Percentiles rank a stretch among this genome's conserved stretches.
Evolutionary conservation across 139 green algal species (phyloP).

Genomic region (Trebouxia sp.): DNA sequence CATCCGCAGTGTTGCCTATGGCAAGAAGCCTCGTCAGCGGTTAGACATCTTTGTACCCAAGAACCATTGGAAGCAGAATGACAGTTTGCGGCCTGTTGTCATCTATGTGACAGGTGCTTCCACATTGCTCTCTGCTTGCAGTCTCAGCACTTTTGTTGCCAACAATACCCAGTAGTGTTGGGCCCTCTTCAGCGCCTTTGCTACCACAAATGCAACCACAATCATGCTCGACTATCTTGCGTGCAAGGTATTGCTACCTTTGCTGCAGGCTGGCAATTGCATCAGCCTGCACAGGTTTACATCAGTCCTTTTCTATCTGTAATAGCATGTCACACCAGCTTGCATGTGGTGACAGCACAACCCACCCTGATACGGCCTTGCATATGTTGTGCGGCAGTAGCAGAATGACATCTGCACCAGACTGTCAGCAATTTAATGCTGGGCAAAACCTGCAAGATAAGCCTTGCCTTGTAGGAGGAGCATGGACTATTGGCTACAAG

Average conservation of each 20-base stretch:
- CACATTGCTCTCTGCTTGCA: neutral
- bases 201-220: too few relatives aligned
- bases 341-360: too few relatives aligned
- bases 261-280: neutral
- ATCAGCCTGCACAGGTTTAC: neutral
- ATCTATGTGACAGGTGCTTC: conserved; percentile 85
- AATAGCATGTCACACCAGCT: too few relatives aligned
- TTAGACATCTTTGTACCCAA: conserved; percentile 84
- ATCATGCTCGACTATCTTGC: too few relatives aligned
- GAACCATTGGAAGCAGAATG: conserved; percentile 24
- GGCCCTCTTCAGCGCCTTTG: too few relatives aligned
- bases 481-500: conserved; percentile 96
- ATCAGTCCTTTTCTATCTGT: too few relatives aligned
- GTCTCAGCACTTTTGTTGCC: too few relatives aligned
- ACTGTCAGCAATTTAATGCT: neutral
- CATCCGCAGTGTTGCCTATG: conserved; percentile 73
- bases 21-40: conserved; percentile 72
- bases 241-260: too few relatives aligned
- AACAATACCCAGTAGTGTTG: too few relatives aligned
- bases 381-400: too few relatives aligned
- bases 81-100: conserved; percentile 61
- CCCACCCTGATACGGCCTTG: too few relatives aligned
- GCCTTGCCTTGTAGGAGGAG: conserved; percentile 81
- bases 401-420: neutral
- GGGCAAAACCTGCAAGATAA: too few relatives aligned